Base-by-base conservation (phyloP, 192 early-diverging fungal species). In the Coemansia sp. region DNA sequence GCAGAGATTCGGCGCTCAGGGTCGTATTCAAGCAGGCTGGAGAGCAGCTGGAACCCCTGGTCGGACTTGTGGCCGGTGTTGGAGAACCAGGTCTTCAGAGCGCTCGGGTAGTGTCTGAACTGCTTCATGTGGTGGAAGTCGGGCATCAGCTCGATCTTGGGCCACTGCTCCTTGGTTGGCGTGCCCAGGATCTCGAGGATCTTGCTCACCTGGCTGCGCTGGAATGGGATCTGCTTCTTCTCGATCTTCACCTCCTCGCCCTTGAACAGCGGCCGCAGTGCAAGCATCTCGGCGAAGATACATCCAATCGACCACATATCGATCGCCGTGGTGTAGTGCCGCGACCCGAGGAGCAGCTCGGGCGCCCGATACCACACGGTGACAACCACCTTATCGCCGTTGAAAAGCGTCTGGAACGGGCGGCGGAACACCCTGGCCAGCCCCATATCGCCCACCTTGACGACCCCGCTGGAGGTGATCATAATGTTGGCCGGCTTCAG, bases 361-460 rank as follows among this genome's bases (percentile, higher is more conserved):
- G 97, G 97, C 1, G 95, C 90, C 9, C 97, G 89, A 80, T 99
- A 99, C 97, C 97, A 99, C 42, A 97, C 89, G 0, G 97, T 99
- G 7, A 99, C 95, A 20, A 99, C 91, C 1, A 92, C 89, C 66
- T 91, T 90, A 67, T 91, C 95, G 1, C 90, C 90, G 25, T 87
- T 93, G 43, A 92, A 96, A 69, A 97, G 83, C 0, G 93, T 90
- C 56, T 88, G 84, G 14, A 89, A 70, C 16, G 95, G 93, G 22
- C 86, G 76, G 43, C 88, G 85, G 65, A 92, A 95, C 44, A 90
- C 75, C 13, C 95, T 84, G 4, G 97, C 95, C 54, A 99, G 77
- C 40, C 95, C 95, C 82, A 96, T 88, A 85, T 98, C 94, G 68
- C 94, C 95, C 40, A 95, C 92, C 85, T 98, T 98, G 8, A 99